phyloP scores from a whole-genome alignment of 495 filamentous ascomycete genomes.

The Aspergillus haitiensis region DNA sequence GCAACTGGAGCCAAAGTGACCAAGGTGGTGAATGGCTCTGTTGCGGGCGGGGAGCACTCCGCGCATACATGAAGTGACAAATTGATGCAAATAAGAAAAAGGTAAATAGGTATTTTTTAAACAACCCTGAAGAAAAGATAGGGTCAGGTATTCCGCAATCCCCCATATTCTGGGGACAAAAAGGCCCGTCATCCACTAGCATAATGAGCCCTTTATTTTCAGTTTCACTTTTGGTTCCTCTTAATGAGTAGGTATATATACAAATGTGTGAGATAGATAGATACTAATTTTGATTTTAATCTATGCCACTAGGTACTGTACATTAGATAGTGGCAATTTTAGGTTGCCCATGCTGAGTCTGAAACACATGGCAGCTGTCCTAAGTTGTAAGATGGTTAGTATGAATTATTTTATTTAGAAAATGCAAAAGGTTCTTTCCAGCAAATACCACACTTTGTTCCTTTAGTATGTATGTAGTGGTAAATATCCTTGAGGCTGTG shows the following conservation, averaged over 20 bases:
- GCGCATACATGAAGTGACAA: neutral
- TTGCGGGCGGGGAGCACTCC: neutral
- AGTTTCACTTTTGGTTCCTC: neutral
- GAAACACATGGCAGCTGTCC: neutral
- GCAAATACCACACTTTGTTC: too few species aligned
- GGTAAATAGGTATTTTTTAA: neutral
- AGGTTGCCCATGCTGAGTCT: constrained; percentile 1
- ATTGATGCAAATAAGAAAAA: constrained; percentile 1
- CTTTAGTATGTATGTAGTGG: too few species aligned
- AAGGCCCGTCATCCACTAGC: too few species aligned
- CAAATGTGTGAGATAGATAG: constrained; percentile 22
- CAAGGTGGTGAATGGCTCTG: constrained; percentile 12
- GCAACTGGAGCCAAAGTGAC: constrained; percentile 6
- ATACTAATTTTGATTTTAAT: constrained; percentile 16
- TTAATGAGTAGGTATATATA: constrained; percentile 10
- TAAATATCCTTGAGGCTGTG: neutral
- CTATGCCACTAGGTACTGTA: neutral
- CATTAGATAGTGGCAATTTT: neutral
- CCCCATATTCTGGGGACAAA: neutral
- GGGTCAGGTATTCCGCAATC: too few species aligned
- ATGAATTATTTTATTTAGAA: too few species aligned
- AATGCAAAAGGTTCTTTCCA: too few species aligned
- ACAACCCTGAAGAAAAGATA: too few species aligned
- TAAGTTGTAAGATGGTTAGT: too few species aligned
- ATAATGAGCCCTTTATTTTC: too few species aligned